These are phyloP conservation scores for Mycena amicta DNA, from an alignment of 768 basidiomycete species.

Conservation along the genomic window DNA sequence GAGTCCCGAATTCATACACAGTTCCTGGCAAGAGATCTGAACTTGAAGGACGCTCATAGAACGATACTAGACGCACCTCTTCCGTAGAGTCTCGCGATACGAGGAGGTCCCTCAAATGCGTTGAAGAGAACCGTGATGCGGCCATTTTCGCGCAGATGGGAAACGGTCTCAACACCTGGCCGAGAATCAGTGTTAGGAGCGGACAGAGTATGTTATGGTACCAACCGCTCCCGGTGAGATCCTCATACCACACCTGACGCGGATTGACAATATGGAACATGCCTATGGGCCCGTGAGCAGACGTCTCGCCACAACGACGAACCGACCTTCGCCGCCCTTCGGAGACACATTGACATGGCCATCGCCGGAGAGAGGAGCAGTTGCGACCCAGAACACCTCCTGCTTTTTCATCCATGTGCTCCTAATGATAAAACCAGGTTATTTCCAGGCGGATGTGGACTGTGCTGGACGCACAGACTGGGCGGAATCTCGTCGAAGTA, in stretches of 20 bases:
- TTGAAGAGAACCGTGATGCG: slow-evolving; percentile 64
- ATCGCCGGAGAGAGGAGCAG: slow-evolving; percentile 56
- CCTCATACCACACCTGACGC: slow-evolving; percentile 71
- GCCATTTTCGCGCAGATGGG: slow-evolving; percentile 65
- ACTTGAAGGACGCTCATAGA: slow-evolving; percentile 32
- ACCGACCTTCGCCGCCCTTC: slow-evolving; percentile 51
- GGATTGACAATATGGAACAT: slow-evolving; percentile 61
- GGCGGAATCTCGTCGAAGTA: slow-evolving; percentile 59
- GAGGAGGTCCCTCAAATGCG: slow-evolving; percentile 62
- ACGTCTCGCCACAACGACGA: neutral
- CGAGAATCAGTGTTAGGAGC: neutral
- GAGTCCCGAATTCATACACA: slow-evolving; percentile 63
- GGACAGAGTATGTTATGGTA: neutral
- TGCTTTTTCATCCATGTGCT: slow-evolving; percentile 62
- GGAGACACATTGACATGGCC: slow-evolving; percentile 73
- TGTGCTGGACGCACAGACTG: too few relatives aligned
- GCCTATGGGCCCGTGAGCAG: slow-evolving; percentile 21
- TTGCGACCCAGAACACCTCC: slow-evolving; percentile 73
- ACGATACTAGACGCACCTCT: slow-evolving; percentile 50
- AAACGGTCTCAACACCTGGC: slow-evolving; percentile 57
- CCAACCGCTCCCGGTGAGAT: slow-evolving; percentile 70
- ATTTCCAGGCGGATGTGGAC: too few relatives aligned
- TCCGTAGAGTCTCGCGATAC: slow-evolving; percentile 62
- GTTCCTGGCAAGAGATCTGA: slow-evolving; percentile 41
- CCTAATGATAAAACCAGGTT: too few relatives aligned